Evolutionary conservation across 768 basidiomycete genomes (phyloP).

Genomic region (Mycena amicta): DNA sequence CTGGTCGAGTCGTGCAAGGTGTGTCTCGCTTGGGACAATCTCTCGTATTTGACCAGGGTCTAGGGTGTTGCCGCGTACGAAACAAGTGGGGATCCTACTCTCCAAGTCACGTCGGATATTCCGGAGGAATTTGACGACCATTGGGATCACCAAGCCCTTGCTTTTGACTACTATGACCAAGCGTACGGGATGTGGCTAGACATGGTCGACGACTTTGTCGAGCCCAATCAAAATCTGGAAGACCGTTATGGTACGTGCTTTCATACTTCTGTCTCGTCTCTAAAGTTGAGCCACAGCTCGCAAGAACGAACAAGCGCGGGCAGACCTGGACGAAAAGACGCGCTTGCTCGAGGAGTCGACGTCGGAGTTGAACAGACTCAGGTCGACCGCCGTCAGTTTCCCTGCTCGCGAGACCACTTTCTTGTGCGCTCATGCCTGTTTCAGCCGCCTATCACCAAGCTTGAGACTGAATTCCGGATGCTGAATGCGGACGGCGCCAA

Average conservation of each 20-base stretch:
- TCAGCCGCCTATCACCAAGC: constrained; percentile 66
- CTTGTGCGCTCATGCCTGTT: constrained; percentile 4
- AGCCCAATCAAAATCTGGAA: constrained; percentile 71
- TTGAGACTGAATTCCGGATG: constrained; percentile 62
- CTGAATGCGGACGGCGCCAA: constrained; percentile 77
- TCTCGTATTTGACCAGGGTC: neutral
- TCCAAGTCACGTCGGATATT: constrained; percentile 61
- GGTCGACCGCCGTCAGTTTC: constrained; percentile 57
- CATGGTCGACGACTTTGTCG: constrained; percentile 66
- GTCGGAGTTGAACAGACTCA: constrained; percentile 58
- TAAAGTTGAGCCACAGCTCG: constrained; percentile 45
- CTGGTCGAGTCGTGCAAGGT: constrained; percentile 86
- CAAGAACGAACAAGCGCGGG: constrained; percentile 70
- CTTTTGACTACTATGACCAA: constrained; percentile 72
- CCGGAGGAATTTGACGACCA: constrained; percentile 78
- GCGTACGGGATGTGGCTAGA: constrained; percentile 72
- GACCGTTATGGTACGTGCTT: constrained; percentile 68
- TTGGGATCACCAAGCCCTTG: constrained; percentile 73
- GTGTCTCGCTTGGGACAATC: constrained; percentile 21
- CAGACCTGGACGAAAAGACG: constrained; percentile 62
- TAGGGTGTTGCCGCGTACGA: constrained; percentile 45
- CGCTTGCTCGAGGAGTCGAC: constrained; percentile 49
- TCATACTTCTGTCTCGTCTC: neutral
- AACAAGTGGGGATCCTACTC: constrained; percentile 64
- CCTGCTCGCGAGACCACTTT: neutral